phyloP scores from a whole-genome alignment of 2,329 filamentous ascomycete species.

The Monilinia aucupariae region DNA sequence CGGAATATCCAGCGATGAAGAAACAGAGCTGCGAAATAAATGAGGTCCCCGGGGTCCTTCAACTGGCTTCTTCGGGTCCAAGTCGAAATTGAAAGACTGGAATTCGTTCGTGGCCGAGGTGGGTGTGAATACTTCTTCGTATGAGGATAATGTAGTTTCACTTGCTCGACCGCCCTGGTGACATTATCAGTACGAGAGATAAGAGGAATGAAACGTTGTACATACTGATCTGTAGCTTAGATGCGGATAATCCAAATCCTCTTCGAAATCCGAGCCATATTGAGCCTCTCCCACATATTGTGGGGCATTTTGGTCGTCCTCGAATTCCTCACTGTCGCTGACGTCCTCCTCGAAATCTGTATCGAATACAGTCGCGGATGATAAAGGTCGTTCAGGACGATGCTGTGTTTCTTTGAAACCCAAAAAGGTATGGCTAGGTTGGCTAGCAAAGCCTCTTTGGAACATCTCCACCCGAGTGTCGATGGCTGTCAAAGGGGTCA shows the following conservation, averaged over 20 bases:
- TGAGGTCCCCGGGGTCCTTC: constrained; percentile 82
- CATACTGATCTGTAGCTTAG: constrained; percentile 68
- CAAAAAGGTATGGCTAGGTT: constrained; percentile 55
- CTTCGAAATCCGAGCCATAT: constrained; percentile 14
- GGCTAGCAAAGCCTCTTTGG: constrained; percentile 36
- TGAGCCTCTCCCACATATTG: constrained; percentile 12
- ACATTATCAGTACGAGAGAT: constrained; percentile 18
- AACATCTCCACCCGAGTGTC: constrained; percentile 40
- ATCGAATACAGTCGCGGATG: constrained; percentile 70
- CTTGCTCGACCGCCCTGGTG: constrained; percentile 63
- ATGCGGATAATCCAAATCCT: constrained; percentile 56
- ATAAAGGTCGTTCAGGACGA: constrained; percentile 47
- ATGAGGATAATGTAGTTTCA: constrained; percentile 81
- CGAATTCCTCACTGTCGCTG: constrained; percentile 42
- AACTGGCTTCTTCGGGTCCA: constrained; percentile 55
- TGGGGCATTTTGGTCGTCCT: constrained; percentile 4
- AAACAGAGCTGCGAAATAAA: constrained; percentile 68
- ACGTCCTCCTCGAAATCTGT: constrained; percentile 63
- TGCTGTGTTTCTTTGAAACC: constrained; percentile 45
- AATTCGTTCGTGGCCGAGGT: constrained; percentile 54
- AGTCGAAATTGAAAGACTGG: constrained; percentile 55
- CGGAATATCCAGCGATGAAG: constrained; percentile 49
- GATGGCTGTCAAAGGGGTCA: constrained; percentile 29
- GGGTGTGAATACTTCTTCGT: constrained; percentile 77
- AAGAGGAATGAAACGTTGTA: constrained; percentile 24